Base-by-base conservation (phyloP, 1,139 yeast genomes). In the Debaryomyces robertsiae region DNA sequence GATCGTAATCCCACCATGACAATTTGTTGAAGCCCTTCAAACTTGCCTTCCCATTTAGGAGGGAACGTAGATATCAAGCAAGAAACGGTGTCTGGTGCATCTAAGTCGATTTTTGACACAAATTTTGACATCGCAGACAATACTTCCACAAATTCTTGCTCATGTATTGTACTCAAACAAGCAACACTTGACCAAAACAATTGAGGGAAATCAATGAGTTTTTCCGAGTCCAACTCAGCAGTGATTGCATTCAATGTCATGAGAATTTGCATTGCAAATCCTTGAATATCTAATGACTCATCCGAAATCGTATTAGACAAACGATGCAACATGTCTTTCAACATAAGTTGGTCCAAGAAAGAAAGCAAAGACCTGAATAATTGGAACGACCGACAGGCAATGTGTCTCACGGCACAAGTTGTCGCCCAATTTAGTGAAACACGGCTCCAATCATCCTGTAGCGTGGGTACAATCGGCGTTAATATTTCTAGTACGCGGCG, bases 101-200 rank as follows among this genome's bases (percentile, higher is more conserved):
- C 91, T 43, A 90, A 66, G 56, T 90, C 96, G 54, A 93, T 86
- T 58, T 91, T 91, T 9, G 91, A 82, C 17, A 93, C 78, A 55
- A 91, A 84, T 53, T 87, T 89, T 27, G 90, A 80, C 57, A 93
- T 67, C 2, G 94, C 82, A 0, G 94, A 84, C 31, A 93, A 67
- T 0, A 86, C 87, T 57, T 93, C 98, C 40, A 89, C 80, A 55
- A 86, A 94, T 57, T 94, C 98, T 53, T 85, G 91, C 60, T 94
- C 98, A 54, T 90, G 96, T 27, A 90, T 77, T 0, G 97, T 89
- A 42, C 85, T 84, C 50, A 93, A 67, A 53, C 97, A 86, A 1
- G 98, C 98, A 22, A 91, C 95, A 24, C 94, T 81, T 1, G 93
- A 86, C 99, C 99, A 94, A 58, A 93, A 94, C 30, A 93, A 65